Conservation (phyloP, 2,329 filamentous ascomycete species). For the Xylaria sp. region DNA sequence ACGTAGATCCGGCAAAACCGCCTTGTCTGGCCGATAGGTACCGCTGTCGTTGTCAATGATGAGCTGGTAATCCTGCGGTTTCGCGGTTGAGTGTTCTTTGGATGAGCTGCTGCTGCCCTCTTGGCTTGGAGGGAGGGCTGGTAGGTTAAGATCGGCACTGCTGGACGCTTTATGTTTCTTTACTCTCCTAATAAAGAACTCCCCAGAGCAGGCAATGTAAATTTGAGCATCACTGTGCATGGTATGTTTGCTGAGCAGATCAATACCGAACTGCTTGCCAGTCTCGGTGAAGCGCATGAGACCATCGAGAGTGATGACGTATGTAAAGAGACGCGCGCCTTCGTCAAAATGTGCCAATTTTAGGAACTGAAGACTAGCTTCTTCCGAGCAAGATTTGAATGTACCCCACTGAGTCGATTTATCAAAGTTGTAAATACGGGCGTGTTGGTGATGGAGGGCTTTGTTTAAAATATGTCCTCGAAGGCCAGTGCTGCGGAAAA, state of each 20-base stretch:
- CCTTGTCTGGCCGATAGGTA: conserved; percentile 88
- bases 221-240: conserved; percentile 95
- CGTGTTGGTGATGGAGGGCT: conserved; percentile 89
- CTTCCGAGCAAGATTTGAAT: conserved; percentile 73
- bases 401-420: conserved; percentile 76
- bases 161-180: conserved; percentile 59
- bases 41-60: conserved; percentile 96
- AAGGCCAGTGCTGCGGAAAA: conserved; percentile 84
- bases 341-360: conserved; percentile 88
- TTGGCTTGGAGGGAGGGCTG: conserved; percentile 63
- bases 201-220: conserved; percentile 91
- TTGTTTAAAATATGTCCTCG: conserved; percentile 84
- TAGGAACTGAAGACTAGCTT: conserved; percentile 82
- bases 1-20: conserved; percentile 77
- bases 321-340: conserved; percentile 89
- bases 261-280: conserved; percentile 93
- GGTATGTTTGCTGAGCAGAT: conserved; percentile 92
- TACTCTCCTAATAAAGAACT: conserved; percentile 87
- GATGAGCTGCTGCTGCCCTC: conserved; percentile 60
- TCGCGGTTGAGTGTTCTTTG: conserved; percentile 55
- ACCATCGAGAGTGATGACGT: conserved; percentile 88
- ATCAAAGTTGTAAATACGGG: conserved; percentile 89
- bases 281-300: conserved; percentile 94
- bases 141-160: conserved; percentile 56
- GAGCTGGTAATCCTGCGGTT: conserved; percentile 78